Base-by-base conservation (phyloP, 1,139 yeast genomes). In the Hyphopichia fennica region DNA sequence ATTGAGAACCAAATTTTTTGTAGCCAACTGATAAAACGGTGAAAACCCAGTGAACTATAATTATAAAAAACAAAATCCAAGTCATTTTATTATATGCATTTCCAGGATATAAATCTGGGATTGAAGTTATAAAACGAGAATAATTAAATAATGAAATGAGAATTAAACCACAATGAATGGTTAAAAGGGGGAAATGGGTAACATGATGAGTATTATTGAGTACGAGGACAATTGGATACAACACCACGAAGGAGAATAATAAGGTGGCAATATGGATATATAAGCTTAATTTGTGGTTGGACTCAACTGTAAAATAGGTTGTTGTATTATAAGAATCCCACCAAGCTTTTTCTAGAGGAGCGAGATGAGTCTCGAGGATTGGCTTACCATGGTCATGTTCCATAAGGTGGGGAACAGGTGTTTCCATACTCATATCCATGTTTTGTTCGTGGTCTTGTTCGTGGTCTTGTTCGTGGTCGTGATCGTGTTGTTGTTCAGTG, bases 291-390 rank as follows among this genome's bases (percentile, higher is more conserved):
- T 78, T 75, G 50, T 76, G 76, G 4, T 71, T 62, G 1, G 75
- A 57, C 1, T 75, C 77, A n/a, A 80, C 65, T 11, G 77, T 81
- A 63, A 88, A 79, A 60, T 77, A 90, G 13, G 89, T 85, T 6
- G 95, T 84, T n/a, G 95, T 81, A 55, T 87, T 81, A 63, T 89
- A 91, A 31, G 64, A 62, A 43, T 82, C 84, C 98, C 98, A 91
- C 62, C 75, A 90, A 20, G 75, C 61, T 42, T 81, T 69, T 62
- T 90, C 96, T 42, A 81, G 85, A 0, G 93, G 87, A 32, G 82
- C 74, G 38, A 90, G 69, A 23, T 79, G 56, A 1, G 88, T 86
- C 39, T 87, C 70, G 37, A 90, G 69, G 35, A 90, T 87, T 0
- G 96, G 93, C 46, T 78, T 60, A 1, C 96, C 96, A 55, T 89